Evolutionary conservation across 1,284 basidiomycete species (phyloP), one percentile per base, ranked within the genome.

Genomic region (Serendipita sp.): DNA sequence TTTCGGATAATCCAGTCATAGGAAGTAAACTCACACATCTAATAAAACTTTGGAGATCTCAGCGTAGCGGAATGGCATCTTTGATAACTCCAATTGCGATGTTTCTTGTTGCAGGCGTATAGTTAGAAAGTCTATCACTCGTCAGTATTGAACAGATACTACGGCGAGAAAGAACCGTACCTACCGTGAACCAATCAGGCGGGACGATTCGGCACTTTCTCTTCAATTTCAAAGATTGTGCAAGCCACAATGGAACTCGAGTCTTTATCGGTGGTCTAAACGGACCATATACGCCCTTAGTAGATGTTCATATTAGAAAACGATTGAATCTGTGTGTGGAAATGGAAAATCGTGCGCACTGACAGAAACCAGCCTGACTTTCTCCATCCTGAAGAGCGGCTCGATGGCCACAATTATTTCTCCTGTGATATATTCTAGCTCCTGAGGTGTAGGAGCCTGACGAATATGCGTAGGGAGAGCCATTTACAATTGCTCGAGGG

Each of bases 211-310:
- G 82, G 67, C 95, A 98, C 73, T 95, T 95, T 69, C 89, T 87
- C 77, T 96, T 96, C 67, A 87, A 74, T 73, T 98, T 98, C 62
- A 99, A 77, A 68, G 95, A 92, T 3, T 91, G 76, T 0, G 93
- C 95, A 74, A 99, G 87, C 96, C 95, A 99, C 3, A 98, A 78
- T 0, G 96, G 96, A 8, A 98, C 83, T 65, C 79, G 79, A 26
- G 86, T 79, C 71, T 88, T 88, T 50, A 82, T 80, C 10, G 95
- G 93, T 3, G 96, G 95, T 12, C 85, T 78, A 62, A 99, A 83
- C 8, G 96, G 95, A 1, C 96, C 96, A 69, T 93, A 97, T 63
- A 88, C 83, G 61, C 92, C 92, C 88, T 93, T 30, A 38, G 26
- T 32, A 35, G 45, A 15, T n/a, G 32, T 34, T 15, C 5, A 29